A percentile compares a stretch with the other conserved stretches of the same genome.
These are phyloP conservation scores for Neopestalotiopsis sp. DNA, from an alignment of 2,329 filamentous ascomycete species.

Conservation along the genomic window DNA sequence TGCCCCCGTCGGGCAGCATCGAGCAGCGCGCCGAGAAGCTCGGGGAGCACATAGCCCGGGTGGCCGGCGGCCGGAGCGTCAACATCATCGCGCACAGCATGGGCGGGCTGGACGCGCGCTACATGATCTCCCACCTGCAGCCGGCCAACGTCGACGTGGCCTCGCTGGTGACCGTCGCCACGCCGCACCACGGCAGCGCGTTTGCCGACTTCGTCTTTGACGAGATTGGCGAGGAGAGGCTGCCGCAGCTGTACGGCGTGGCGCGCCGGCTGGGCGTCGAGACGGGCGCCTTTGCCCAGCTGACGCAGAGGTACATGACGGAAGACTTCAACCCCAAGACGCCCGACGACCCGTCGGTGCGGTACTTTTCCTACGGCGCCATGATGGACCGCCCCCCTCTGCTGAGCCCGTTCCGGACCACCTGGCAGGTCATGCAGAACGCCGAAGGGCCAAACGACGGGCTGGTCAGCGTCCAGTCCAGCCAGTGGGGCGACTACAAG, in stretches of 20 bases:
- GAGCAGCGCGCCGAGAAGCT: constrained; percentile 64
- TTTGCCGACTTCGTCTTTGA: constrained; percentile 62
- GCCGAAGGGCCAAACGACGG: constrained; percentile 69
- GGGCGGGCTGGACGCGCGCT: constrained; percentile 69
- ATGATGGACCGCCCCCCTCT: constrained; percentile 59
- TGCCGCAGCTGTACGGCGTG: constrained; percentile 61
- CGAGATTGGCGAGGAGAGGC: constrained; percentile 48
- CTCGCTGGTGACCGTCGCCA: constrained; percentile 60
- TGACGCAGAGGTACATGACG: constrained; percentile 64
- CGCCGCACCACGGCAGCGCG: constrained; percentile 60
- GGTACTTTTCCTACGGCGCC: constrained; percentile 69
- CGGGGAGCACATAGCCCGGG: constrained; percentile 56
- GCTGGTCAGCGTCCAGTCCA: constrained; percentile 69
- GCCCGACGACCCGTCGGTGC: constrained; percentile 56
- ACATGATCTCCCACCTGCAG: constrained; percentile 65
- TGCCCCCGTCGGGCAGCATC: constrained; percentile 67
- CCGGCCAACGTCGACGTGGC: constrained; percentile 53
- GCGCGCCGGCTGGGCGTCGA: constrained; percentile 59
- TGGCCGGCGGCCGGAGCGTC: constrained; percentile 61
- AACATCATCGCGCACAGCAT: constrained; percentile 78
- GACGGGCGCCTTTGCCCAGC: constrained; percentile 65
- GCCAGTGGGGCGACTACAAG: constrained; percentile 67
- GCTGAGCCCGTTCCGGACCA: constrained; percentile 66
- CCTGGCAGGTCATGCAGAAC: constrained; percentile 54
- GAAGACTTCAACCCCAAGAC: constrained; percentile 64